Evolutionary conservation across 2,329 filamentous ascomycete genomes (phyloP).

Genomic region (Fusarium anthophilum): DNA sequence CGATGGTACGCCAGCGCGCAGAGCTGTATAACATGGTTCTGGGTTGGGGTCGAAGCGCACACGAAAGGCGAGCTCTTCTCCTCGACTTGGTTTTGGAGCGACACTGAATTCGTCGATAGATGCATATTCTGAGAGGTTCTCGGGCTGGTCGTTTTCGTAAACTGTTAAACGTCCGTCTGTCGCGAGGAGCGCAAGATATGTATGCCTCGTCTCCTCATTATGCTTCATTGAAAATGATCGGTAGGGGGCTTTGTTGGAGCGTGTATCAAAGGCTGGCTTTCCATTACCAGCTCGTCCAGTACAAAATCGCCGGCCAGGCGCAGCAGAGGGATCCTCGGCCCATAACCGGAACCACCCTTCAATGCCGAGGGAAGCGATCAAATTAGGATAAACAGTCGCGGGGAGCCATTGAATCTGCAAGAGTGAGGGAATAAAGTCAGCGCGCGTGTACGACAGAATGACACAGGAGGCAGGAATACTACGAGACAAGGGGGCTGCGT

Average conservation of each 20-base stretch:
- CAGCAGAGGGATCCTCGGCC: conserved; percentile 87
- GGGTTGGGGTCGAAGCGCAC: conserved; percentile 90
- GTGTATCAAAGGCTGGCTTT: conserved; percentile 64
- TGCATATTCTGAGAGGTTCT: conserved; percentile 80
- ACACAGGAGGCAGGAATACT: conserved; percentile 13
- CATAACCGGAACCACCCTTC: conserved; percentile 92
- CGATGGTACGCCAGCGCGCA: conserved; percentile 81
- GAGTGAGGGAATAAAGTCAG: conserved; percentile 15
- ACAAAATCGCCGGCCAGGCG: conserved; percentile 84
- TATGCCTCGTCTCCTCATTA: conserved; percentile 81
- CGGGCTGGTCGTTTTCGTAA: conserved; percentile 86
- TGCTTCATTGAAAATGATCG: conserved; percentile 86
- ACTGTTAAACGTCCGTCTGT: conserved; percentile 82
- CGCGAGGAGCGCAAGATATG: conserved; percentile 85
- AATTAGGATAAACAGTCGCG: conserved; percentile 84
- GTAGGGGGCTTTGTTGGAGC: conserved; percentile 69
- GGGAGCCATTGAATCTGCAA: conserved; percentile 90
- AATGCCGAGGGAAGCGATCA: conserved; percentile 87
- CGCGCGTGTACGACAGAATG: conserved; percentile 24
- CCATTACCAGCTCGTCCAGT: conserved; percentile 59
- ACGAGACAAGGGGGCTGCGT: conserved; percentile 41
- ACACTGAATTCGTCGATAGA: conserved; percentile 81
- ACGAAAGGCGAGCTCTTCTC: conserved; percentile 87
- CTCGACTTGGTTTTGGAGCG: conserved; percentile 74
- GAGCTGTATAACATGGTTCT: conserved; percentile 78